Evolutionary conservation across 2,329 filamentous ascomycete species (phyloP).

Genomic region (Venturia nashicola): DNA sequence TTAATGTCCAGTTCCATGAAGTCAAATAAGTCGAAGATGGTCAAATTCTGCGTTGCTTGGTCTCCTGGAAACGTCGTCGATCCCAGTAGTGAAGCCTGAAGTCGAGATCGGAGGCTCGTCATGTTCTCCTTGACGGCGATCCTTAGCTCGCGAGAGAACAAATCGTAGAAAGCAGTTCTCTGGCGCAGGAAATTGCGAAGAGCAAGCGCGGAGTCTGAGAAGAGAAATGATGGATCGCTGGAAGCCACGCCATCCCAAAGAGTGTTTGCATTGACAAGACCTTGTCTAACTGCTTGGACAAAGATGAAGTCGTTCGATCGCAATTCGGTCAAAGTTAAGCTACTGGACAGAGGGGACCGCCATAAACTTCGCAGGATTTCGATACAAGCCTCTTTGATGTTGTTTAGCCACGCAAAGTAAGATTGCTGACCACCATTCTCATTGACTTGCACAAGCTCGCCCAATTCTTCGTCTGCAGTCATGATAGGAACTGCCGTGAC

Average conservation of each 20-base stretch:
- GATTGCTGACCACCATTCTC: constrained; percentile 12
- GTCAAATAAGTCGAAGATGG: constrained; percentile 86
- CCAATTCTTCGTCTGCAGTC: background rate
- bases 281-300: constrained; percentile 58
- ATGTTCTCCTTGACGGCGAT: constrained; percentile 58
- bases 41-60: constrained; percentile 54
- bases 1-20: constrained; percentile 59
- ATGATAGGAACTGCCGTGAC: constrained; percentile 30
- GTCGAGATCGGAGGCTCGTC: constrained; percentile 36
- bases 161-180: constrained; percentile 69
- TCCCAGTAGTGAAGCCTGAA: constrained; percentile 59
- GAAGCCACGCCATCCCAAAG: constrained; percentile 62
- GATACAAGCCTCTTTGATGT: constrained; percentile 31
- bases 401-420: constrained; percentile 29
- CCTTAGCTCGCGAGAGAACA: constrained; percentile 74
- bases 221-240: constrained; percentile 52
- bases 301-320: constrained; percentile 71
- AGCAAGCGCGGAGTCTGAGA: constrained; percentile 53
- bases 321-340: constrained; percentile 65
- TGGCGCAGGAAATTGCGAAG: constrained; percentile 68
- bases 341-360: constrained; percentile 66
- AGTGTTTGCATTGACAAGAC: constrained; percentile 55
- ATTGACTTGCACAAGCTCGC: background rate
- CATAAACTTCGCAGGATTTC: constrained; percentile 69
- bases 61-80: constrained; percentile 48